Evolutionary conservation across 2,329 filamentous ascomycete species (phyloP).

Genomic region (Ciborinia camelliae): DNA sequence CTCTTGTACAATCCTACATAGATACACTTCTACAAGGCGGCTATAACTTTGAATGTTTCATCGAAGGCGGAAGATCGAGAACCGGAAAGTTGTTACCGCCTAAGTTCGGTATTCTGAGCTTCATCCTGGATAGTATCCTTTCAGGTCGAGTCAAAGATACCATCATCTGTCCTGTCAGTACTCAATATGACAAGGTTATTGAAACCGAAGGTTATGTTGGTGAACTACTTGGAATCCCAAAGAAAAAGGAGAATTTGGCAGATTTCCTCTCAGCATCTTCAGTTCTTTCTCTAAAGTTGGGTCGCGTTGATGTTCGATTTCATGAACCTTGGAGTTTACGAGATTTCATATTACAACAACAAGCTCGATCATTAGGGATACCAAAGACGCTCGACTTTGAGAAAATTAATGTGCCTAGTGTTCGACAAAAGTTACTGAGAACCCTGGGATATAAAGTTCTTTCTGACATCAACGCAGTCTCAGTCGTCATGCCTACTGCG

Average conservation of each 20-base stretch:
- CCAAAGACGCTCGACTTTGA: slow-evolving; percentile 48
- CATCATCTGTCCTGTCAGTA: slow-evolving; percentile 92
- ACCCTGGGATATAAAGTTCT: slow-evolving; percentile 90
- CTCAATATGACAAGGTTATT: slow-evolving; percentile 98
- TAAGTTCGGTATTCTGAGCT: slow-evolving; percentile 92
- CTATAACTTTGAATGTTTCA: slow-evolving; percentile 96
- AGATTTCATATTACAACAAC: slow-evolving; percentile 75
- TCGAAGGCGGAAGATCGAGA: slow-evolving; percentile 87
- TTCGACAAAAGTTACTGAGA: slow-evolving; percentile 65
- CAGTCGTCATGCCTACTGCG: slow-evolving; percentile 96
- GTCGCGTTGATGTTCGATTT: slow-evolving; percentile 91
- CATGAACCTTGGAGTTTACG: slow-evolving; percentile 93
- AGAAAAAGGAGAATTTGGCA: slow-evolving; percentile 88
- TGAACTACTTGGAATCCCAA: slow-evolving; percentile 88
- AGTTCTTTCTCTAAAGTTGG: slow-evolving; percentile 81
- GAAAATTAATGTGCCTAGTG: slow-evolving; percentile 40
- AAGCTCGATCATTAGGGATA: slow-evolving; percentile 52
- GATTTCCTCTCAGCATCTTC: slow-evolving; percentile 86
- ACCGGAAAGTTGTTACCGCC: slow-evolving; percentile 92
- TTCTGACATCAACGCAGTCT: slow-evolving; percentile 91
- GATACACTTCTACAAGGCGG: slow-evolving; percentile 87
- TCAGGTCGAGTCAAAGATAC: slow-evolving; percentile 86
- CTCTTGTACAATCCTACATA: slow-evolving; percentile 93
- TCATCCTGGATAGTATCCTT: slow-evolving; percentile 84
- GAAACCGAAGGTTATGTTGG: slow-evolving; percentile 96